Conservation (phyloP, 805 yeast species). For the Nakazawaea ambrosiae region DNA sequence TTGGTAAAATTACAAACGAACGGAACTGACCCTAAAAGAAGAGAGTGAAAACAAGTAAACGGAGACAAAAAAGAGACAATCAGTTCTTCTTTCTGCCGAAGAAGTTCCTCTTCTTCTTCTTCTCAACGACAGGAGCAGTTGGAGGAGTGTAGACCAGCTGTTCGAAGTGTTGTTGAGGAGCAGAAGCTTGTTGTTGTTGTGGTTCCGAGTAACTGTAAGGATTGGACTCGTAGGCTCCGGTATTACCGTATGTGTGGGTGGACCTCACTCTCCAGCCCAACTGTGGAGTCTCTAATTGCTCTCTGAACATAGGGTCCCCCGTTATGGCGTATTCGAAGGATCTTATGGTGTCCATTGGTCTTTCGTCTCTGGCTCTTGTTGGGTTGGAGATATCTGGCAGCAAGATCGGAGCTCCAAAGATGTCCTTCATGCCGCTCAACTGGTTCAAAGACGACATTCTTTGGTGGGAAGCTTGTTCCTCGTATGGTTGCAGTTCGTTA, state of each 20-base stretch:
- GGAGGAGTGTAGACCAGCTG: conserved; percentile 59
- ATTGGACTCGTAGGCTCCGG: conserved; percentile 19
- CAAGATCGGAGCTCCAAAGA: conserved; percentile 75
- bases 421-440: conserved; percentile 58
- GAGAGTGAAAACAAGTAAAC: no score
- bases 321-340: conserved; percentile 91
- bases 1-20: no score
- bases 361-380: conserved; percentile 85
- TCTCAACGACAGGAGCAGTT: conserved; percentile 31
- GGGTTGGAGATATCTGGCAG: conserved; percentile 91
- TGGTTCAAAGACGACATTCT: conserved; percentile 29
- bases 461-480: conserved; percentile 31
- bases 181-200: conserved; percentile 3
- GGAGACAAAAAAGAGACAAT: no score
- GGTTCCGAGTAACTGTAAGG: not conserved
- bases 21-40: no score
- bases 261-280: conserved; percentile 86
- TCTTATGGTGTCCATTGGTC: conserved; percentile 95
- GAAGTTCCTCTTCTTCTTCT: conserved; percentile 74
- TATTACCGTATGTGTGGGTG: conserved; percentile 45
- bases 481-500: conserved; percentile 94
- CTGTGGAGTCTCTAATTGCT: conserved; percentile 69
- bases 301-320: conserved; percentile 74
- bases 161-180: conserved; percentile 25
- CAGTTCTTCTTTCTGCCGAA: conserved; percentile 66